Conservation (phyloP, 2,329 filamentous ascomycete genomes). For the Aspergillus quadrilineatus region DNA sequence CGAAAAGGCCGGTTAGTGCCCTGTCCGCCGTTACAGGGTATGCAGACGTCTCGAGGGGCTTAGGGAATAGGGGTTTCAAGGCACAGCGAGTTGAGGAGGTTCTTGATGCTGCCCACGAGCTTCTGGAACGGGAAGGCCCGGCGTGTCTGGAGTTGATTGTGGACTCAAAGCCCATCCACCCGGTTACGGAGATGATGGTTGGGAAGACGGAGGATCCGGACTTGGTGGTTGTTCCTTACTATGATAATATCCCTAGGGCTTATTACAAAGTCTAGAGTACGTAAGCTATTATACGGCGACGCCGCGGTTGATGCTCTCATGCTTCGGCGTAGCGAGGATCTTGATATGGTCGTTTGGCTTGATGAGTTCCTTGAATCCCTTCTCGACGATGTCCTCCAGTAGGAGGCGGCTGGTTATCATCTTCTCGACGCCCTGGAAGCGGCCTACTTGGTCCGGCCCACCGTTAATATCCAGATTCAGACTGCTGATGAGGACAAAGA, state of each 20-base stretch:
- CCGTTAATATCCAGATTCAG: neutral
- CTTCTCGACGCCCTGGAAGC: constrained; percentile 13
- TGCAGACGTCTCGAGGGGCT: constrained; percentile 44
- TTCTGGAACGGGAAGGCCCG: constrained; percentile 31
- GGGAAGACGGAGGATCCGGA: constrained; percentile 43
- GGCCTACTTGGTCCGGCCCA: neutral
- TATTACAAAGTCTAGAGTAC: constrained; percentile 16
- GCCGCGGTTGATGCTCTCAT: neutral
- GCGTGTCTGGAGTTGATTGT: constrained; percentile 46
- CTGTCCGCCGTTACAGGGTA: constrained; percentile 37
- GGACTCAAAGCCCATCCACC: constrained; percentile 34
- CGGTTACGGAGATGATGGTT: constrained; percentile 42
- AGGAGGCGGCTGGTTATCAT: constrained; percentile 12
- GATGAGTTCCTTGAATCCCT: constrained; percentile 14
- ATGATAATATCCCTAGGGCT: constrained; percentile 46
- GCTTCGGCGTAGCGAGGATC: constrained; percentile 14
- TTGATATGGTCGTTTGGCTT: constrained; percentile 18
- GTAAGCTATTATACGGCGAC: neutral
- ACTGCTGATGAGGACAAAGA: neutral
- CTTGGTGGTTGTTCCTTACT: constrained; percentile 51
- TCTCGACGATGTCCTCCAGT: constrained; percentile 14
- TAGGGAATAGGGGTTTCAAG: constrained; percentile 34
- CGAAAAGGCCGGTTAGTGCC: constrained; percentile 31
- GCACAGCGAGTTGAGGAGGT: constrained; percentile 31
- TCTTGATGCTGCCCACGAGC: constrained; percentile 30